Evolutionary conservation across 768 basidiomycete genomes (phyloP), one percentile per base, ranked within the genome.

Genomic region (Phylloporus arenicola): DNA sequence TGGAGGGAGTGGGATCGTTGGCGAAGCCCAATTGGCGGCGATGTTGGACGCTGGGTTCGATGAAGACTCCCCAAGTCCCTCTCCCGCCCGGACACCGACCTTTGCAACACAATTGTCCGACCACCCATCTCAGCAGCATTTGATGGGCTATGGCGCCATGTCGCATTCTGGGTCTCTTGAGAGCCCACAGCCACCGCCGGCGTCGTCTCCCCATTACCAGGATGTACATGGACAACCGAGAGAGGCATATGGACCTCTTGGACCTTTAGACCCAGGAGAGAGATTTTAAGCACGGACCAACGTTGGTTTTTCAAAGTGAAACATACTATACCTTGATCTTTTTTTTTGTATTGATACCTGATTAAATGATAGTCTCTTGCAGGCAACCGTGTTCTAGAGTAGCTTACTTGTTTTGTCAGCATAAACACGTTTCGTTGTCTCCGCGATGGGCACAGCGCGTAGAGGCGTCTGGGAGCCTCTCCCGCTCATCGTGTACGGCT

Each of bases 1-100:
- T 10, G 48, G 53, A 5, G 56, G 59, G 58, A 45, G 68, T 24
- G 64, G 72, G 42, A 68, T 75, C 12, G 70, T 97, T 9, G 88
- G 79, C 35, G 79, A 75, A 52, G 77, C 82, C 6, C 91, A 95
- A 63, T 72, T 98, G 52, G 88, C 92, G 64, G 91, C 91, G 30
- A 96, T 97, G 85, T 74, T 98, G 50, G 90, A 98, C 60, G 73
- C 74, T 53, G 94, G 92, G 6, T 96, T 94, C 65, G 91, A 95
- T 51, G 65, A 60, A 7, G 71, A 74, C 38, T 78, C 80, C 16
- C 74, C 80, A 14, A 70, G 69, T 43, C 78, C 77, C 19, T 75
- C 81, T 19, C 79, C 80, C 22, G 57, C 67, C 44, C 63, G 59
- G 33, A 67, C 69, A 11, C 64, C 67, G 3, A 47, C 52, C 17